These are phyloP conservation scores for Deuterostichococcus epilithicus DNA, from an alignment of 139 green algal genomes.

Conservation along the genomic window DNA sequence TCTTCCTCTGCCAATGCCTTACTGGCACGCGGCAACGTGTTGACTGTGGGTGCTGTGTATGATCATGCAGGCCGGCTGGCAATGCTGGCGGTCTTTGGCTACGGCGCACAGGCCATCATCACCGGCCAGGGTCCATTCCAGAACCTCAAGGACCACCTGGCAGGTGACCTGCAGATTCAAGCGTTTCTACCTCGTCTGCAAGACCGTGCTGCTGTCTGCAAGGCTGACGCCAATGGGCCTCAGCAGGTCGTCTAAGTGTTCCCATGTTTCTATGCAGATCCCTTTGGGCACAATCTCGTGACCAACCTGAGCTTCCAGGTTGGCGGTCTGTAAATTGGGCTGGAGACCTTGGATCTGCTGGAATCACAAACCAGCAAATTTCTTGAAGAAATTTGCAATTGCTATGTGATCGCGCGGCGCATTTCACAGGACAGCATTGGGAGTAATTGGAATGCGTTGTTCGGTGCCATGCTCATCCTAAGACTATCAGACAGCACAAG, in stretches of 20 bases:
- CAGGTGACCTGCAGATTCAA: constrained; percentile 8
- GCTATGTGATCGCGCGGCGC: background rate
- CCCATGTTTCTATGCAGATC: constrained; percentile 49
- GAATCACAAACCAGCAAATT: too few relatives aligned
- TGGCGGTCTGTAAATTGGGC: background rate
- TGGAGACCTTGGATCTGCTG: too few relatives aligned
- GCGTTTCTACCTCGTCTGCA: too few relatives aligned
- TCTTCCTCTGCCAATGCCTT: background rate
- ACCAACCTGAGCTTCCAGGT: constrained; percentile 73
- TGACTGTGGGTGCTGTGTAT: background rate
- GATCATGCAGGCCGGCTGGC: constrained; percentile 60
- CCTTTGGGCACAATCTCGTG: constrained; percentile 86
- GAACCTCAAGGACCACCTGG: constrained; percentile 89
- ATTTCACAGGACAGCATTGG: background rate
- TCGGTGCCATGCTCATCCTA: background rate
- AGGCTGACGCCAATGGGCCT: too few relatives aligned
- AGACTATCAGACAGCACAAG: background rate
- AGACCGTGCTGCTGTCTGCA: too few relatives aligned
- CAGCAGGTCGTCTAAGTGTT: too few relatives aligned
- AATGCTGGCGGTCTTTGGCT: constrained; percentile 79
- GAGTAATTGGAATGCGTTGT: background rate
- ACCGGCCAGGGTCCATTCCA: constrained; percentile 82
- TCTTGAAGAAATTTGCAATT: too few relatives aligned
- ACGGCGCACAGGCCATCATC: constrained; percentile 70
- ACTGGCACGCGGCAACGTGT: background rate